These are phyloP conservation scores for Clavispora carvajalis DNA, from an alignment of 805 yeast genomes.

Conservation along the genomic window DNA sequence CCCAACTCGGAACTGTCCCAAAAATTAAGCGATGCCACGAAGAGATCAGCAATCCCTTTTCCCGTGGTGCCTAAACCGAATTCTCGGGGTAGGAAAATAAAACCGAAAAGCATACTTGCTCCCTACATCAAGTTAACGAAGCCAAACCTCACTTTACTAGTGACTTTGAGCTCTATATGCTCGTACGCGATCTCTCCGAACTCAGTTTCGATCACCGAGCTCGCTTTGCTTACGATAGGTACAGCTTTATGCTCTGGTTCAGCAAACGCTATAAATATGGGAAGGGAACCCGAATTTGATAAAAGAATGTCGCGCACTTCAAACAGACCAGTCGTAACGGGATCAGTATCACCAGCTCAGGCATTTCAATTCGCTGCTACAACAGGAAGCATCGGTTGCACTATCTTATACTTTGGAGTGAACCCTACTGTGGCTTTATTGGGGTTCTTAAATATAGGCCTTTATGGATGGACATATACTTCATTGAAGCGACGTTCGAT, in stretches of 20 bases:
- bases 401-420: conserved; percentile 70
- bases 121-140: conserved; percentile 82
- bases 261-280: conserved; percentile 97
- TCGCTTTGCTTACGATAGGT: conserved; percentile 72
- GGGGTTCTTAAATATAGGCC: conserved; percentile 74
- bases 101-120: conserved; percentile 21
- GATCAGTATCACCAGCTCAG: conserved; percentile 65
- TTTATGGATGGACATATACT: conserved; percentile 89
- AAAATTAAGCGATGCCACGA: not conserved
- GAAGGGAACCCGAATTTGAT: conserved; percentile 89
- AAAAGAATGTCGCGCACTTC: conserved; percentile 82
- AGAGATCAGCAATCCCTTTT: conserved; percentile 46
- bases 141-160: conserved; percentile 81
- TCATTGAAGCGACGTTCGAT: conserved; percentile 82
- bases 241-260: conserved; percentile 87
- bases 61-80: conserved; percentile 42
- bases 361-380: conserved; percentile 77
- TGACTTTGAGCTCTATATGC: conserved; percentile 87
- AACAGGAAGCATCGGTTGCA: conserved; percentile 67
- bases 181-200: conserved; percentile 89
- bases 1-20: conserved; percentile 24
- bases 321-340: conserved; percentile 85
- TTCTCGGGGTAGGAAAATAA: not conserved
- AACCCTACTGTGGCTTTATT: conserved; percentile 77
- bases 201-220: conserved; percentile 65